phyloP scores from a whole-genome alignment of 208 protist species.

The Trypanosoma brucei region DNA sequence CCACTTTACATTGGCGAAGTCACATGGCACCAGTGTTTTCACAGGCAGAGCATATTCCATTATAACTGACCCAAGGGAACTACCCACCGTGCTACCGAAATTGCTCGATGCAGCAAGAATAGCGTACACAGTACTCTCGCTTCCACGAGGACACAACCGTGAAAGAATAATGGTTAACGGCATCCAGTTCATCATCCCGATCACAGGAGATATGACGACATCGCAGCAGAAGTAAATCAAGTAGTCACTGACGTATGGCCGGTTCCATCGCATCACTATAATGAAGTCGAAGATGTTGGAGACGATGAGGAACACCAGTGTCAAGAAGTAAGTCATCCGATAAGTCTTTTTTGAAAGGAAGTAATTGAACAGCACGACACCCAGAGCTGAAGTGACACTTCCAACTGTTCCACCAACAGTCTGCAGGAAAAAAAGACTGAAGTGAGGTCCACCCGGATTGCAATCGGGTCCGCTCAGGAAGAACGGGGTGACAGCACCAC shows the following conservation, averaged over 20 bases:
- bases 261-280: constrained; percentile 28
- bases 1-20: constrained; percentile 34
- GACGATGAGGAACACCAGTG: constrained; percentile 7
- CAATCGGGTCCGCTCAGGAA: constrained; percentile 34
- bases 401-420: constrained; percentile 37
- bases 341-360: constrained; percentile 39
- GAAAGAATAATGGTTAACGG: constrained; percentile 18
- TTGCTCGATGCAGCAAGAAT: constrained; percentile 27
- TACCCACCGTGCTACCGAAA: constrained; percentile 17
- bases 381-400: constrained; percentile 27
- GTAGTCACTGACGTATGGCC: constrained; percentile 15
- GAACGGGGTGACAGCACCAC: constrained; percentile 44
- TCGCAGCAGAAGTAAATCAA: constrained; percentile 22
- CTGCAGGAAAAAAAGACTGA: constrained; percentile 45
- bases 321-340: constrained; percentile 35
- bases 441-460: constrained; percentile 40
- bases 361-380: constrained; percentile 37
- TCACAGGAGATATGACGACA: constrained; percentile 20
- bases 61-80: constrained; percentile 20
- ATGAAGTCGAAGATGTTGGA: constrained; percentile 20
- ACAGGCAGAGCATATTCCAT: constrained; percentile 26
- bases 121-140: constrained; percentile 22
- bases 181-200: constrained; percentile 22
- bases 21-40: constrained; percentile 22
- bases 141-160: constrained; percentile 18